Base-by-base conservation (phyloP, 1,139 yeast species). In the Suhomyces wounanorum region DNA sequence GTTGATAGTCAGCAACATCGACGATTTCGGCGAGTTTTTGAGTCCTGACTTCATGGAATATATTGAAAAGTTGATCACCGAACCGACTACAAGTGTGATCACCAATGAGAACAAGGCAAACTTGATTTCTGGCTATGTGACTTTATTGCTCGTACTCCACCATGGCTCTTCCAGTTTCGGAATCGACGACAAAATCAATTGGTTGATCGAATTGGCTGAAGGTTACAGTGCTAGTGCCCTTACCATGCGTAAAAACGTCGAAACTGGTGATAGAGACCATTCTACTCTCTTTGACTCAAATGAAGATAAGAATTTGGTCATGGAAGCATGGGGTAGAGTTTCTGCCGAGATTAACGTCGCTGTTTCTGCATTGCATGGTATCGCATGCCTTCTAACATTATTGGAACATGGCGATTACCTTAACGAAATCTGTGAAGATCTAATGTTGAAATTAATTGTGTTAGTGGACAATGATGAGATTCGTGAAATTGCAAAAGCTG, bases 101-200 rank as follows among this genome's bases (percentile, higher is more conserved):
- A 73, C 77, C 21, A 69, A 68, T 54, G 75, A 69, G 31, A 74
- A 73, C 53, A 75, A 77, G 57, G 65, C 79, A 8, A 67, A 69
- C 53, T 59, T 77, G 33, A 65, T 80, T 21, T 65, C 75, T n/a
- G 81, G 84, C 2, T 78, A 70, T 56, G 70, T 77, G 17, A 69
- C 74, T 3, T 62, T 79, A 40, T 60, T 77, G n/a, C 61, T 80
- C 49, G 70, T 79, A 2, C 65, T 80, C 26, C 75, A 78, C 56
- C 74, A 75, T 55, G 83, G 78, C 4, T 70, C 82, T 1, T 78
- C 82, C 10, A 75, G 78, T 45, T 78, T 73, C 59, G 83, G 84
- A 1, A 59, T 81, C 21, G 83, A 79, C 53, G 80, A 78, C 2
- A 70, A 68, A 48, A 63, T 77, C 23, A 66, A 64, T 42, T 71